phyloP scores from a whole-genome alignment of 1,284 basidiomycete species.

The Termitomyces sp. region DNA sequence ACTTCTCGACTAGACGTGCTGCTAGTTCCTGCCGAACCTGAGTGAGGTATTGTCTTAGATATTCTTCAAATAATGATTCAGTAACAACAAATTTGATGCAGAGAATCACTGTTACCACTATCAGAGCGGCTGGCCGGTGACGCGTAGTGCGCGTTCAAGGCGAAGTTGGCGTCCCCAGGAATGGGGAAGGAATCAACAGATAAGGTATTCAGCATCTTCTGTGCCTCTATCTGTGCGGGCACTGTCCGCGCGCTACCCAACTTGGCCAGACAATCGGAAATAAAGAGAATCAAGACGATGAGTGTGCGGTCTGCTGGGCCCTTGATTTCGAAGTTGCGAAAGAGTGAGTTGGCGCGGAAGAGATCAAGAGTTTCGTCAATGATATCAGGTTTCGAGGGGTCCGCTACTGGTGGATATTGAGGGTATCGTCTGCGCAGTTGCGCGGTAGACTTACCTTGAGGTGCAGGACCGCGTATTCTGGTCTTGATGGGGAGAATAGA shows the following conservation, averaged over 20 bases:
- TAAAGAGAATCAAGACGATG: slow-evolving; percentile 97
- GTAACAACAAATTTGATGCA: not conserved
- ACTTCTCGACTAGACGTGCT: slow-evolving; percentile 76
- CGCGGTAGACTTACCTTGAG: slow-evolving; percentile 51
- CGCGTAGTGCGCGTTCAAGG: slow-evolving; percentile 90
- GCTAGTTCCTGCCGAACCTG: slow-evolving; percentile 93
- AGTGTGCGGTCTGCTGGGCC: slow-evolving; percentile 93
- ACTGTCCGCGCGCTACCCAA: slow-evolving; percentile 64
- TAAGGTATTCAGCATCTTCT: slow-evolving; percentile 85
- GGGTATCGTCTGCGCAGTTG: slow-evolving; percentile 11
- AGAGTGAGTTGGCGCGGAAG: slow-evolving; percentile 98
- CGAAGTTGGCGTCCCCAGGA: slow-evolving; percentile 95
- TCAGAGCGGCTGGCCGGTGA: slow-evolving; percentile 75
- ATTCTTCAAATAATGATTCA: slow-evolving; percentile 45
- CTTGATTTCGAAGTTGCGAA: slow-evolving; percentile 99
- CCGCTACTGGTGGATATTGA: slow-evolving; percentile 42
- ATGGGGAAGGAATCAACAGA: slow-evolving; percentile 91
- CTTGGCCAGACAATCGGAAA: slow-evolving; percentile 95
- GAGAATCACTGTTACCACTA: slow-evolving; percentile 56
- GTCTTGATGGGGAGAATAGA: slow-evolving; percentile 89
- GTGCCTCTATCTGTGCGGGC: slow-evolving; percentile 81
- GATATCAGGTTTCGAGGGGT: slow-evolving; percentile 80
- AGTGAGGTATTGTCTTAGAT: slow-evolving; percentile 85
- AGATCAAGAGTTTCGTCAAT: slow-evolving; percentile 96
- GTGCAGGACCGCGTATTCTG: slow-evolving; percentile 88